These are phyloP conservation scores for Beauveria rudraprayagi DNA, from an alignment of 2,329 filamentous ascomycete species.

Conservation along the genomic window DNA sequence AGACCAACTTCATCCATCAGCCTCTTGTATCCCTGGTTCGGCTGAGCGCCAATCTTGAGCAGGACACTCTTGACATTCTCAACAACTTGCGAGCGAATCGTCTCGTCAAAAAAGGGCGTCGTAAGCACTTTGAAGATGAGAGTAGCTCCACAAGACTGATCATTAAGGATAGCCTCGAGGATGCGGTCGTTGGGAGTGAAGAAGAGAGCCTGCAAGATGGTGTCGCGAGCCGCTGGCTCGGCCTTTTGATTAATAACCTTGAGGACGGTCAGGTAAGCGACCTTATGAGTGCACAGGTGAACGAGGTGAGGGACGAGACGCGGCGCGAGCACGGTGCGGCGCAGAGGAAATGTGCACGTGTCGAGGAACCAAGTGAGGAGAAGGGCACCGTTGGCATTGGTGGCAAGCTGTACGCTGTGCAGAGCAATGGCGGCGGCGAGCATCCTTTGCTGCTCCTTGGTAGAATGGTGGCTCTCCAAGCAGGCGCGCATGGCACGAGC, in stretches of 20 bases:
- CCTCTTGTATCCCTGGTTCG: conserved; percentile 93
- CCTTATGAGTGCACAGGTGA: conserved; percentile 95
- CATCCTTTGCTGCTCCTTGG: conserved; percentile 91
- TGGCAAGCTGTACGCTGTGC: conserved; percentile 91
- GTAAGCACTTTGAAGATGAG: conserved; percentile 98
- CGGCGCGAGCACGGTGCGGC: conserved; percentile 84
- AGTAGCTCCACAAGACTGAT: conserved; percentile 87
- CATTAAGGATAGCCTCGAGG: conserved; percentile 81
- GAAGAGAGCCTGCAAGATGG: conserved; percentile 83
- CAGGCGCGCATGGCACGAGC: conserved; percentile 95
- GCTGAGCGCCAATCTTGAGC: conserved; percentile 82
- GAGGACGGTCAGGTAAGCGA: conserved; percentile 90
- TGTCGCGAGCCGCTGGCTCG: conserved; percentile 85
- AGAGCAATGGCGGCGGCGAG: conserved; percentile 91
- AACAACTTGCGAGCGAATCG: conserved; percentile 76
- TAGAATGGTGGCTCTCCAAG: conserved; percentile 89
- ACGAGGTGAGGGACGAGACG: conserved; percentile 88
- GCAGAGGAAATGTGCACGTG: conserved; percentile 89
- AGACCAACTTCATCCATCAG: conserved; percentile 97
- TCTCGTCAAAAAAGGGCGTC: conserved; percentile 94
- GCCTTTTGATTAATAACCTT: conserved; percentile 98
- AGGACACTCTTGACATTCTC: conserved; percentile 89
- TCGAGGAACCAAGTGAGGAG: conserved; percentile 97
- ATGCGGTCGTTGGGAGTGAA: conserved; percentile 81
- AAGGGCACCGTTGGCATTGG: conserved; percentile 89